Evolutionary conservation across 768 basidiomycete genomes (phyloP).

Genomic region (Solioccasus polychromus): DNA sequence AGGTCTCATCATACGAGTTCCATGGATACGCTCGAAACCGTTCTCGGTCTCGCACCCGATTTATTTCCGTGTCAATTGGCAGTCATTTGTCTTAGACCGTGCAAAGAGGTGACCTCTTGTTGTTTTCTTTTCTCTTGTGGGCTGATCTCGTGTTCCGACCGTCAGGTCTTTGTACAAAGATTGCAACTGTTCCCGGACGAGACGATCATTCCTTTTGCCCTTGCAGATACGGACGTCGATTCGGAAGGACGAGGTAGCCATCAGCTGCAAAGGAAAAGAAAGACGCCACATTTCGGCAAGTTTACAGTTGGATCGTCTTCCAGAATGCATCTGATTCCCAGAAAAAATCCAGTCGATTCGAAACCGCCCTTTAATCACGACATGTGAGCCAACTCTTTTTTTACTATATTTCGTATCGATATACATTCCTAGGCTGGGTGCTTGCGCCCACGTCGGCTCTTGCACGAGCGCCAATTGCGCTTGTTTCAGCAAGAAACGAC

Average conservation of each 20-base stretch:
- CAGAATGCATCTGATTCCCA: background rate
- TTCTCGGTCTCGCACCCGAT: conserved; percentile 45
- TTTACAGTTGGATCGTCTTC: background rate
- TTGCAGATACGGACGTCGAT: conserved; percentile 1
- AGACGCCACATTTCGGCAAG: conserved; percentile 18
- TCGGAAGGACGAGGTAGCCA: background rate
- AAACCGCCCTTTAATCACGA: background rate
- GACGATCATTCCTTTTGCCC: conserved; percentile 13
- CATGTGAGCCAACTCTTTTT: conserved; percentile 10
- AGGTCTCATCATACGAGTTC: conserved; percentile 6
- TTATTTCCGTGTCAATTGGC: conserved; percentile 49
- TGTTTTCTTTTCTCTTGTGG: background rate
- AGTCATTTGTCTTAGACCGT: conserved; percentile 44
- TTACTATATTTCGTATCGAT: background rate
- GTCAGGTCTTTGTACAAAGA: conserved; percentile 21
- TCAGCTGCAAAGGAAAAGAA: background rate
- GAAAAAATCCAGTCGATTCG: conserved; percentile 11
- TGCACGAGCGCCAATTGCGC: conserved; percentile 41
- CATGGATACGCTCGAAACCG: conserved; percentile 27
- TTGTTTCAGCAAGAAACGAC: conserved; percentile 38
- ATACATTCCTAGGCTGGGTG: conserved; percentile 25
- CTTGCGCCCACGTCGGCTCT: conserved; percentile 48
- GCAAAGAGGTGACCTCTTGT: conserved; percentile 37
- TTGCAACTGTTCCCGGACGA: conserved; percentile 17
- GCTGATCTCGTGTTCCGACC: too few relatives aligned